A percentile compares a stretch with the other conserved stretches of the same genome.
phyloP scores from a whole-genome alignment of 768 basidiomycete genomes.

The Naganishia randhawae region DNA sequence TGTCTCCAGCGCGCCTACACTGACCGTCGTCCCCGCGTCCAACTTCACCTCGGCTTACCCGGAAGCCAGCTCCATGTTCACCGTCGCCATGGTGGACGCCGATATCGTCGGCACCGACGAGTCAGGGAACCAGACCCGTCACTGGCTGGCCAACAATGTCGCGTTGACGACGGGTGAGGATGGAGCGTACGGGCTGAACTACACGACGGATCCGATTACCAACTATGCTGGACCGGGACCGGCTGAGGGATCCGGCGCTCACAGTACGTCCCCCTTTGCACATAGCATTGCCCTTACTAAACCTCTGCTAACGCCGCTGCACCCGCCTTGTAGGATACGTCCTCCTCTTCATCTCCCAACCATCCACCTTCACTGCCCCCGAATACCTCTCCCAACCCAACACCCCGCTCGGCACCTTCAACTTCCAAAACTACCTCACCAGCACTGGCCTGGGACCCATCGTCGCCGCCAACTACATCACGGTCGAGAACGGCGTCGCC shows the following conservation, averaged over 20 bases:
- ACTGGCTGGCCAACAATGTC: conserved; percentile 75
- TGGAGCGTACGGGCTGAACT: conserved; percentile 23
- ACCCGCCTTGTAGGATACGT: conserved; percentile 60
- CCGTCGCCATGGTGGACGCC: conserved; percentile 72
- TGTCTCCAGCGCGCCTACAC: conserved; percentile 52
- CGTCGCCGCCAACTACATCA: conserved; percentile 69
- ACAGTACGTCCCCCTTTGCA: conserved; percentile 43
- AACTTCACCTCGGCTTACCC: conserved; percentile 52
- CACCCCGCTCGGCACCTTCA: conserved; percentile 59
- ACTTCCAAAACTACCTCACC: conserved; percentile 60
- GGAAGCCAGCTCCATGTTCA: conserved; percentile 53
- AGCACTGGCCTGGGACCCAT: conserved; percentile 60
- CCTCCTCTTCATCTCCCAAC: conserved; percentile 64
- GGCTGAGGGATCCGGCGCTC: conserved; percentile 65
- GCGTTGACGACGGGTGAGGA: conserved; percentile 18
- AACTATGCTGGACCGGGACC: conserved; percentile 70
- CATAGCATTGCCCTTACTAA: background rate
- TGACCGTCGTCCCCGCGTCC: conserved; percentile 59
- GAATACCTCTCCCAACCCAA: conserved; percentile 57
- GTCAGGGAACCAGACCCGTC: conserved; percentile 56
- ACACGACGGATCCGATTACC: conserved; percentile 52
- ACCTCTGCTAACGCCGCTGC: conserved; percentile 39
- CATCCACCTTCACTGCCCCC: conserved; percentile 62
- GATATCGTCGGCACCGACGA: conserved; percentile 63
- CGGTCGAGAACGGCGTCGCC: conserved; percentile 66